Evolutionary conservation across 768 basidiomycete genomes (phyloP), one percentile per base, ranked within the genome.

Genomic region (Tricholoma furcatifolium): DNA sequence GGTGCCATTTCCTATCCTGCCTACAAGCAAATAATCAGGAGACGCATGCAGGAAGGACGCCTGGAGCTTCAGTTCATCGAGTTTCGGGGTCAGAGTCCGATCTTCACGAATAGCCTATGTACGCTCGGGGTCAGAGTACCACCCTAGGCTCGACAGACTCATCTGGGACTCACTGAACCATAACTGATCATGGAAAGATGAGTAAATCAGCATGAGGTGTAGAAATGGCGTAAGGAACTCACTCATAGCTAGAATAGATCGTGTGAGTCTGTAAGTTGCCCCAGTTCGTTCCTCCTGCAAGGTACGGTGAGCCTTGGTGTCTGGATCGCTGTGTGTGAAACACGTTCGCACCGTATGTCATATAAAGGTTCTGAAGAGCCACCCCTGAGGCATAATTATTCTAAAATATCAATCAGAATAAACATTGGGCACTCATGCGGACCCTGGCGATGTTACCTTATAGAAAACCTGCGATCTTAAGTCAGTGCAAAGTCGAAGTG

Each of bases 11-110:
- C 83, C 83, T 15, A 85, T 72, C 62, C 80, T 72, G 47, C 84
- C 78, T 2, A 86, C 88, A 63, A 84, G 79, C 56, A 79, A 74
- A 62, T 88, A 84, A 50, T 82, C 81, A 0, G 80, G 79, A 4
- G 83, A 82, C 31, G 82, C 81, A 36, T 86, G 80, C 11, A 88
- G 69, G 70, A 88, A 88, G 24, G 84, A 73, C 6, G 74, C 77
- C 58, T 88, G 77, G 21, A 79, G 75, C 62, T 87, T 88, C 34
- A 88, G 71, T 52, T 88, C 87, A 39, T 76, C 69, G 58, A 80
- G 79, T 64, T 88, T 88, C 7, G 74, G 65, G 0, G 75, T 77
- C 9, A 84, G 61, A 21, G 73, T 74, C 27, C 87, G 75, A 44
- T 76, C 76, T 63, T 88, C 87, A 23, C 78, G 67, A 36, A 84